Evolutionary conservation across 257 asterid species (phyloP).

Genomic region (Ehretia macrophylla): DNA sequence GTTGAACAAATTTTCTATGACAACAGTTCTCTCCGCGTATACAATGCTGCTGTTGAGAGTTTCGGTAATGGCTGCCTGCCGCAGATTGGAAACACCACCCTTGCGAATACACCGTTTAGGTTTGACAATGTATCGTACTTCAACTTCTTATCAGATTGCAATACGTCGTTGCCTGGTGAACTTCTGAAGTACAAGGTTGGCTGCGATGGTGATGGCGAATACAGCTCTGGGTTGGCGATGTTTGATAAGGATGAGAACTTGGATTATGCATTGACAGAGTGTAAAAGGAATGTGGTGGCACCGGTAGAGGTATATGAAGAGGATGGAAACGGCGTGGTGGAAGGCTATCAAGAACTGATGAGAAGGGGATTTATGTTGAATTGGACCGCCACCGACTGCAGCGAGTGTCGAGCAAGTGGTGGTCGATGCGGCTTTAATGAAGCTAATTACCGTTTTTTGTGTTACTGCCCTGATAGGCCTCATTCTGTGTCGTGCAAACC

Average conservation of each 20-base stretch:
- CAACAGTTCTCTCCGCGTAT: constrained; percentile 14
- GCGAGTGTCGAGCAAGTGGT: constrained; percentile 35
- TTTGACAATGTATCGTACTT: constrained; percentile 5
- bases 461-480: constrained; percentile 59
- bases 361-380: constrained; percentile 46
- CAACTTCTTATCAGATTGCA: constrained; percentile 41
- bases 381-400: constrained; percentile 47
- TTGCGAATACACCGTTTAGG: background rate
- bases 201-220: constrained; percentile 5
- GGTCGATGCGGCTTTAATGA: constrained; percentile 52
- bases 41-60: constrained; percentile 19
- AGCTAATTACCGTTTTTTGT: constrained; percentile 17
- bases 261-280: constrained; percentile 22
- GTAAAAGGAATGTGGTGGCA: constrained; percentile 32
- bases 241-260: constrained; percentile 19
- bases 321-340: constrained; percentile 8
- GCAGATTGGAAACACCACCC: constrained; percentile 26
- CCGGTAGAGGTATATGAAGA: constrained; percentile 36
- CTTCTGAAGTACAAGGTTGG: constrained; percentile 15
- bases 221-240: constrained; percentile 28
- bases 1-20: constrained; percentile 33
- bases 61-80: constrained; percentile 21
- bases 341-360: constrained; percentile 24
- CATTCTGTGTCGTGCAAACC: constrained; percentile 41
- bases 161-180: background rate